Percentiles rank a stretch among this genome's conserved stretches.
Evolutionary conservation across 208 protist genomes (phyloP).

Genomic region (Trypanosoma congolense): DNA sequence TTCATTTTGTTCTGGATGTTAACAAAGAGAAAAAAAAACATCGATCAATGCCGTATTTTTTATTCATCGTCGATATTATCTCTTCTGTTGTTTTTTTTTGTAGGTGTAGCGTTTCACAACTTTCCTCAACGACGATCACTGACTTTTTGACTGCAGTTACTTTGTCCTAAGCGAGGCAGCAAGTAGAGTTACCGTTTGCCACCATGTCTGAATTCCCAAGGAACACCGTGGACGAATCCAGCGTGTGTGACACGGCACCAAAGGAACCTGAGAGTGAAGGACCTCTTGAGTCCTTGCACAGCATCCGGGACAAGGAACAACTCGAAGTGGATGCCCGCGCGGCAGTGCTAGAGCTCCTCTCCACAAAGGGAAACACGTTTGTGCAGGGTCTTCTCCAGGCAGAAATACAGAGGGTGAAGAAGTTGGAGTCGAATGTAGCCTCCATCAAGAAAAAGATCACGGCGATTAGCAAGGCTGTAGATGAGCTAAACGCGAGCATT

Average conservation of each 20-base stretch:
- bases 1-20: too few relatives aligned
- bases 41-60: too few relatives aligned
- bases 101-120: too few relatives aligned
- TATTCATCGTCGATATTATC: too few relatives aligned
- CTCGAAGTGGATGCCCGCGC: slow-evolving; percentile 29
- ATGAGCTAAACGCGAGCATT: slow-evolving; percentile 26
- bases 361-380: slow-evolving; percentile 47
- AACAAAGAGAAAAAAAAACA: too few relatives aligned
- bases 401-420: slow-evolving; percentile 67
- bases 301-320: slow-evolving; percentile 15
- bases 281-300: slow-evolving; percentile 1
- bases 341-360: slow-evolving; percentile 37
- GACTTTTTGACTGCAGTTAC: too few relatives aligned
- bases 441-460: slow-evolving; percentile 38
- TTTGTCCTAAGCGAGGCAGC: too few relatives aligned
- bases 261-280: neutral
- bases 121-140: too few relatives aligned
- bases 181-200: too few relatives aligned
- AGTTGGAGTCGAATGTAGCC: slow-evolving; percentile 62
- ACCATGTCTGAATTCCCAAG: too few relatives aligned
- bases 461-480: slow-evolving; percentile 27
- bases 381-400: slow-evolving; percentile 62
- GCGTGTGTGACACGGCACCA: neutral
- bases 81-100: too few relatives aligned
- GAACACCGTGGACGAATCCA: neutral